phyloP scores from a whole-genome alignment of 2,329 filamentous ascomycete genomes.

The Claviceps capensis region DNA sequence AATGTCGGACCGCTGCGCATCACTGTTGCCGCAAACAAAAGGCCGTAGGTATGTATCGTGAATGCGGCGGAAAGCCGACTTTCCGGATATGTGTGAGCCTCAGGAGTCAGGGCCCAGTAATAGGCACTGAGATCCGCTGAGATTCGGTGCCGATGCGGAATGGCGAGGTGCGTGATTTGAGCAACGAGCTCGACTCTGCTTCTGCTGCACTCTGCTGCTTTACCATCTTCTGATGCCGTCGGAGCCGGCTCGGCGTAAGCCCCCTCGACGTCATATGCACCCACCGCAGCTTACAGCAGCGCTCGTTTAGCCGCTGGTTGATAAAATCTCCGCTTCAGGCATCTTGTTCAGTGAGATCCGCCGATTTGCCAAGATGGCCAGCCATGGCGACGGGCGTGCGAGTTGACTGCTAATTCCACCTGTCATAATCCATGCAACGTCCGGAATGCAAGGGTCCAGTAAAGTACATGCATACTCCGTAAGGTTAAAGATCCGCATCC shows the following conservation, averaged over 20 bases:
- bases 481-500: too few relatives aligned
- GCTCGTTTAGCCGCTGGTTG: background rate
- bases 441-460: too few relatives aligned
- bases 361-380: background rate
- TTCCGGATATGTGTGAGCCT: too few relatives aligned
- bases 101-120: too few relatives aligned
- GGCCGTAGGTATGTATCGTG: too few relatives aligned
- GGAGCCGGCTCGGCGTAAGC: slow-evolving; percentile 11
- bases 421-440: too few relatives aligned
- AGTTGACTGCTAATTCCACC: too few relatives aligned
- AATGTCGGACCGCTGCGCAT: too few relatives aligned
- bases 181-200: too few relatives aligned
- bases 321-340: background rate
- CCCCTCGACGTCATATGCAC: slow-evolving; percentile 4
- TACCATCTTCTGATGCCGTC: slow-evolving; percentile 5
- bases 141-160: background rate
- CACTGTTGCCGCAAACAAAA: too few relatives aligned
- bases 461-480: background rate
- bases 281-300: background rate
- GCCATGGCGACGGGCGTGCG: background rate
- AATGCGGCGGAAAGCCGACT: too few relatives aligned
- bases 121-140: background rate
- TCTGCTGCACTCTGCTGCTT: too few relatives aligned
- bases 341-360: background rate
- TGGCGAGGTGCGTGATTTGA: background rate